Base-by-base conservation (phyloP, 139 green algal genomes). In the Edaphochlamys debaryana region DNA sequence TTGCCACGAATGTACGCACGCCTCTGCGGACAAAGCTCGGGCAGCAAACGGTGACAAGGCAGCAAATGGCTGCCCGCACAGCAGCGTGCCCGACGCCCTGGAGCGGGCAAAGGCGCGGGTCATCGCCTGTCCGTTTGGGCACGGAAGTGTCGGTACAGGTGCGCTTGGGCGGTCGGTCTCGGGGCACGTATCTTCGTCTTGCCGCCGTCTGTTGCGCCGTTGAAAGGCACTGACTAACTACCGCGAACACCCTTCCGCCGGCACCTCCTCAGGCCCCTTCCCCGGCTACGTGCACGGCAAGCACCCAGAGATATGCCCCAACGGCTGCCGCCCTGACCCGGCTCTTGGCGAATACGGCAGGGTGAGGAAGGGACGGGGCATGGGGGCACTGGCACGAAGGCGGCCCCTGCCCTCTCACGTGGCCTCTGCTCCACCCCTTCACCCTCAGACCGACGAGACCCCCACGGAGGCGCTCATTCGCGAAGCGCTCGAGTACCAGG, bases 401-500 rank as follows among this genome's bases (percentile, higher is more conserved):
- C 6, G 15, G 37, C 5, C 50, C 50, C 9, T 4, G 11, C 30
- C 50, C 32, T 7, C 7, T 2, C 17, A 0, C 1, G 4, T 37
- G 1, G 34, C 2, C 27, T 9, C 42, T 7, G 36, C 19, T 5
- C 58, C 40, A 4, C 15, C 29, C 27, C 34, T 37, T 37, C 45
- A 22, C 45, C 13, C 45, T 9, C 84, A 54, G 29, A 68, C 8
- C 1, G 63, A 69, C 52, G 87, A 88, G 63, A 85, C 78, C 4
- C 52, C 69, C 0, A 30, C 34, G n/a, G 66, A 91, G 64, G 82
- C 78, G n/a, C 79, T 91, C 25, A 79, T 91, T 20, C 76, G 87
- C 19, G 87, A 91, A 42, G 82, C 82, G 1, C 38, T 91, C 15
- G 87, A 91, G 70, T 91, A 83, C 63, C 87, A 90, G 87, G 78